Percentiles rank a stretch among this genome's conserved stretches.
Conservation (phyloP, 2,329 filamentous ascomycete species). For the Penicillium sp. region DNA sequence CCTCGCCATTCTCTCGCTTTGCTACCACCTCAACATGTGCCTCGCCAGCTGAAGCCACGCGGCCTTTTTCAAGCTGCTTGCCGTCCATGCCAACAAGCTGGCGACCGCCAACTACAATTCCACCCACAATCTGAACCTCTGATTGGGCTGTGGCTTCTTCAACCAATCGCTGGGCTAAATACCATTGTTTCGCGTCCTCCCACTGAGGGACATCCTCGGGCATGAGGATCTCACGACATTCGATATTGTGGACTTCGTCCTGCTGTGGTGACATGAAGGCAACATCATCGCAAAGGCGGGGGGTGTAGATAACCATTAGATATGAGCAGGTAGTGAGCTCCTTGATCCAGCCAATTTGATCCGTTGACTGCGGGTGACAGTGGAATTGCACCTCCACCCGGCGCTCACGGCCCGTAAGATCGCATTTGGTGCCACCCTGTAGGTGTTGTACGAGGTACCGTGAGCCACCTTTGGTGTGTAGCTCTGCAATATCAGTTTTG, state of each 20-base stretch:
- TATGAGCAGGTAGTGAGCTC: constrained; percentile 90
- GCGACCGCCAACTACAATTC: constrained; percentile 60
- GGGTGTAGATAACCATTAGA: constrained; percentile 89
- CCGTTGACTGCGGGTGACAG: constrained; percentile 72
- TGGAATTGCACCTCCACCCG: constrained; percentile 79
- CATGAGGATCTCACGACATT: constrained; percentile 69
- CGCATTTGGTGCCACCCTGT: constrained; percentile 77
- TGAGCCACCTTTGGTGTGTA: constrained; percentile 80
- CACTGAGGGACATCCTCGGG: constrained; percentile 56
- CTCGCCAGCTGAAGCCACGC: constrained; percentile 54
- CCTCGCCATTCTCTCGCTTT: constrained; percentile 60
- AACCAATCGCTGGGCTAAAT: constrained; percentile 32
- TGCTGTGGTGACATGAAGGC: constrained; percentile 82
- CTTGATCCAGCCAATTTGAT: constrained; percentile 89
- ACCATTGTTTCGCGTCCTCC: constrained; percentile 40
- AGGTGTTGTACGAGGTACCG: constrained; percentile 83
- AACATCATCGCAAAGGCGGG: constrained; percentile 80
- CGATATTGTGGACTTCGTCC: constrained; percentile 72
- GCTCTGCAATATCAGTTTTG: constrained; percentile 55
- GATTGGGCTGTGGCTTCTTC: constrained; percentile 18
- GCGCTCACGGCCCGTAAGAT: constrained; percentile 77
- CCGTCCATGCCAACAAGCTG: constrained; percentile 57
- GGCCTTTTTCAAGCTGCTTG: constrained; percentile 57
- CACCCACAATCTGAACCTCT: constrained; percentile 53
- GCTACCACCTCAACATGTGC: constrained; percentile 52